Evolutionary conservation across 2,329 filamentous ascomycete species (phyloP).

Genomic region (Xylariaceae sp.): DNA sequence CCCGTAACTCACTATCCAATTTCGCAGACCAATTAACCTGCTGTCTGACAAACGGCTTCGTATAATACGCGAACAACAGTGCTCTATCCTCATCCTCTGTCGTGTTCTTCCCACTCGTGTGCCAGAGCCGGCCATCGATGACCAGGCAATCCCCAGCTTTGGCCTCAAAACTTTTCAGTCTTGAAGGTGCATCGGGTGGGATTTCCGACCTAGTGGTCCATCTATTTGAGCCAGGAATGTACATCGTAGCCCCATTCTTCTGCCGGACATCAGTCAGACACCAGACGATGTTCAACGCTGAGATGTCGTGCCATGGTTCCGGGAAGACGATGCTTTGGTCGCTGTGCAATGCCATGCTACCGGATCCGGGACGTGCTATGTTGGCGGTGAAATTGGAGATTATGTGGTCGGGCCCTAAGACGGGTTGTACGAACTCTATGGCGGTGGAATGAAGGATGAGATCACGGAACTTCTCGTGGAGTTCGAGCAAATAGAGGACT

Average conservation of each 20-base stretch:
- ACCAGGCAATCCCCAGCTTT: slow-evolving; percentile 31
- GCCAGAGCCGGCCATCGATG: slow-evolving; percentile 33
- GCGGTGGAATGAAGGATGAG: slow-evolving; percentile 13
- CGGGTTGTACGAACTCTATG: slow-evolving; percentile 7
- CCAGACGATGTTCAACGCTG: slow-evolving; percentile 28
- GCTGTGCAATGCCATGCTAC: slow-evolving; percentile 31
- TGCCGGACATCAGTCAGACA: slow-evolving; percentile 28
- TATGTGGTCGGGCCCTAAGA: slow-evolving; percentile 20
- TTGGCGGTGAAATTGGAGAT: slow-evolving; percentile 35
- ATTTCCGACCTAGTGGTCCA: slow-evolving; percentile 11
- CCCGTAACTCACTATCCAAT: neutral
- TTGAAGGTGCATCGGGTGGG: slow-evolving; percentile 22
- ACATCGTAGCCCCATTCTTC: slow-evolving; percentile 28
- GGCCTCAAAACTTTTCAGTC: slow-evolving; percentile 30
- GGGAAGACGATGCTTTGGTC: slow-evolving; percentile 31
- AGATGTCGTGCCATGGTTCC: slow-evolving; percentile 28
- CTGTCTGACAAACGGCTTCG: slow-evolving; percentile 26
- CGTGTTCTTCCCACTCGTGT: slow-evolving; percentile 31
- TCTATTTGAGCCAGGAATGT: slow-evolving; percentile 18
- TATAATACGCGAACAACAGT: slow-evolving; percentile 32
- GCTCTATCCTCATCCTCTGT: slow-evolving; percentile 30
- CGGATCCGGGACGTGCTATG: slow-evolving; percentile 31
- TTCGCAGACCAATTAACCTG: slow-evolving; percentile 17
- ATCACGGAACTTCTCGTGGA: slow-evolving; percentile 16
- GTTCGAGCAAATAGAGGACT: slow-evolving; percentile 17